phyloP scores from a whole-genome alignment of 805 yeast species.

The Grigorovia jiainica region DNA sequence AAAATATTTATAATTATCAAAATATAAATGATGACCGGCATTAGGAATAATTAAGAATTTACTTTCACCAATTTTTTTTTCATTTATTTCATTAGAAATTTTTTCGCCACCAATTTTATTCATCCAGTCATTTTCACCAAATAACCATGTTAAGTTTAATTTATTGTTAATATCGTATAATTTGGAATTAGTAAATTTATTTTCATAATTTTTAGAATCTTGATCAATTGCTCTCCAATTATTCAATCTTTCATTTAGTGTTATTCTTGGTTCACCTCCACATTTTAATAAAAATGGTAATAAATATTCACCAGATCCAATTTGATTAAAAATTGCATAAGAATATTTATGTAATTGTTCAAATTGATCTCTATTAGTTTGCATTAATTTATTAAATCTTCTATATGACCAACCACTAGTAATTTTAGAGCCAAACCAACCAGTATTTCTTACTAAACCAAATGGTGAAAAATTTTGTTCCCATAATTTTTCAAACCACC shows the following conservation, averaged over 20 bases:
- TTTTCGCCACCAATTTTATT: constrained; percentile 34
- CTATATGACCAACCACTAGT: constrained; percentile 87
- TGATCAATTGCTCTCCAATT: constrained; percentile 27
- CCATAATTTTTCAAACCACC: constrained; percentile 78
- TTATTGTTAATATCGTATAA: no score
- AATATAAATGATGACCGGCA: constrained; percentile 72
- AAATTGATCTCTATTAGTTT: constrained; percentile 14
- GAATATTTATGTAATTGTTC: constrained; percentile 64
- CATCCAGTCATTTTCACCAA: constrained; percentile 77
- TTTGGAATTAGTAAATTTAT: no score
- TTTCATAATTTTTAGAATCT: no score
- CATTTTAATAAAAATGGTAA: constrained; percentile 76
- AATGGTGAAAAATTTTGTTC: constrained; percentile 82
- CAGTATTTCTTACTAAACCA: constrained; percentile 61
- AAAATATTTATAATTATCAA: constrained; percentile 52
- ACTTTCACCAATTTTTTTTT: constrained; percentile 16
- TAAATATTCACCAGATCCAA: constrained; percentile 91
- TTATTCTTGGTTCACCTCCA: constrained; percentile 82
- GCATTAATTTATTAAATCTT: constrained; percentile 52
- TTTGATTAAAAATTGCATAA: constrained; percentile 74
- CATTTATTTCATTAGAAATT: constrained; percentile 22
- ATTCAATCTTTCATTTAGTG: constrained; percentile 36
- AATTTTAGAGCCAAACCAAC: constrained; percentile 74
- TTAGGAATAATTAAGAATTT: constrained; percentile 37
- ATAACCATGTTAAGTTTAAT: constrained; percentile 70